These are phyloP conservation scores for Tephrocybe sp. DNA, from an alignment of 768 basidiomycete species.

Conservation along the genomic window DNA sequence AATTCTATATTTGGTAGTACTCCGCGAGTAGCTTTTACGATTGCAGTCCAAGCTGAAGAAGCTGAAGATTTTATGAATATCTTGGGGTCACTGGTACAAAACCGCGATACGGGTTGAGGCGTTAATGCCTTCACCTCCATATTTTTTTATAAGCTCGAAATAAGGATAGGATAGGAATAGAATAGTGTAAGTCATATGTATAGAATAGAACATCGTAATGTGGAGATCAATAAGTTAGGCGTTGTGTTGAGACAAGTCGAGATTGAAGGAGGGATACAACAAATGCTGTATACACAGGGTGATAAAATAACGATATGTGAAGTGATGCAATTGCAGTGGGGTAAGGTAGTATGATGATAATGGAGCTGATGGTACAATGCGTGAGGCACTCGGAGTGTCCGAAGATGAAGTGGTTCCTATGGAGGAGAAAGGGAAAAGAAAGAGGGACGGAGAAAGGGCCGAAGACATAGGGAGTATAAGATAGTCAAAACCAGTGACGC, in stretches of 20 bases:
- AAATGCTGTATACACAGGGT: background rate
- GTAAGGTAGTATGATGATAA: background rate
- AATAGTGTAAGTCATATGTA: no score
- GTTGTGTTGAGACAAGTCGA: background rate
- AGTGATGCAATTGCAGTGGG: background rate
- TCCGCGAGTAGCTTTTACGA: no score
- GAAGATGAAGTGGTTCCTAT: background rate
- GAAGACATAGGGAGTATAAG: background rate
- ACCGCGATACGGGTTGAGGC: no score
- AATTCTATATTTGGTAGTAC: no score
- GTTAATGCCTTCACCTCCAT: no score
- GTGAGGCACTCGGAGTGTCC: background rate
- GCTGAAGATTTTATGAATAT: no score
- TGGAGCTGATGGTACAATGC: background rate
- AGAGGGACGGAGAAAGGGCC: background rate
- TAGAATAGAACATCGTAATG: no score
- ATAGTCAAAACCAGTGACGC: slow-evolving; percentile 8
- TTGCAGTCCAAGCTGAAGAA: no score
- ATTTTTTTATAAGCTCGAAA: no score
- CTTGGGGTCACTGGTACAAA: no score
- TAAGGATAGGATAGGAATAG: no score
- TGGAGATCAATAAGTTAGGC: background rate
- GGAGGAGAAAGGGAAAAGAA: background rate
- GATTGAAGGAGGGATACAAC: background rate
- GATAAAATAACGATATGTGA: background rate